Base-by-base conservation (phyloP, 164 flowering plant genomes). In the Pachysandra terminalis region DNA sequence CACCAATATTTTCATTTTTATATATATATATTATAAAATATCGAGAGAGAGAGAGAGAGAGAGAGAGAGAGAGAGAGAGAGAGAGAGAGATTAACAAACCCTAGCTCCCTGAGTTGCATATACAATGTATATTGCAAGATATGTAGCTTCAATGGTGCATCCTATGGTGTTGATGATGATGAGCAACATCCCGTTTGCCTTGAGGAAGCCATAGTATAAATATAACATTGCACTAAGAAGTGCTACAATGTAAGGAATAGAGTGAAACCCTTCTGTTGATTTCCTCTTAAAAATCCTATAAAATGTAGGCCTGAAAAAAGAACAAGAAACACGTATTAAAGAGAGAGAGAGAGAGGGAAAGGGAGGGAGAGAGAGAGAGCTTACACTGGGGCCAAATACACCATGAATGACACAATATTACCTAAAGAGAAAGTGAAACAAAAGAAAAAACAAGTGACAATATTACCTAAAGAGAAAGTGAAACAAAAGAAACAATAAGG, bases 301-400 rank as follows among this genome's bases (percentile, higher is more conserved):
- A 66, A 90, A 92, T 0, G 96, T 92, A 54, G 91, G 90, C 80
- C 98, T 92, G 68, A 1, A 48, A 63, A 49, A 61, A 53, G 48
- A 0, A 40, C 19, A 19, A n/a, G 45, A 24, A 17, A 40, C 22
- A 52, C 3, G 7, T 15, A 0, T 32, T 0, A 0, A 41, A 56
- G 5, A 1, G n/a, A 3, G 0, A 27, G 1, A 13, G 24, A 27
- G 6, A n/a, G n/a, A n/a, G n/a, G n/a, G n/a, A n/a, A n/a, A n/a
- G n/a, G n/a, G 5, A 1, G n/a, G 1, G 0, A 27, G 1, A 13
- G 24, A 27, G 6, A 53, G 40, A 63, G 56, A 64, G 57, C 82
- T 79, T 84, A 90, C 96, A 86, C n/a, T 71, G 96, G 93, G 19
- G 96, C 80, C 69, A 90, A 65, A 68, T 67, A 90, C 64, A 86